phyloP scores from a whole-genome alignment of 2,329 filamentous ascomycete genomes.

The Exophiala calicioides region DNA sequence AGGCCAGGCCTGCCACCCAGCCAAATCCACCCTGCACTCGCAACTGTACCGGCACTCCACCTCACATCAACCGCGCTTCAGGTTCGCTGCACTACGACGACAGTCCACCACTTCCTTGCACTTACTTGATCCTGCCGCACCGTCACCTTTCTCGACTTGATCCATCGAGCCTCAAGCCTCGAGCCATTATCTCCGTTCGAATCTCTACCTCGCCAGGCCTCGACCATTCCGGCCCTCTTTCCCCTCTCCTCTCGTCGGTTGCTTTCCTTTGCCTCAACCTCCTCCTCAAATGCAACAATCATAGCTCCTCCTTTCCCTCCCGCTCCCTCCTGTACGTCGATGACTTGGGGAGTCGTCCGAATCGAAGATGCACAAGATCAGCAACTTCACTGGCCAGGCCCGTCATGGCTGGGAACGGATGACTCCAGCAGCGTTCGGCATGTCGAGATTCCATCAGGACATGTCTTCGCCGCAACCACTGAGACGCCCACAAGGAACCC shows the following conservation, averaged over 20 bases:
- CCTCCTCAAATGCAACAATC: conserved; percentile 28
- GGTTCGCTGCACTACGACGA: not conserved
- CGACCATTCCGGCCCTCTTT: not conserved
- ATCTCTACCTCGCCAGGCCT: not conserved
- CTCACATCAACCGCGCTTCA: conserved; percentile 6
- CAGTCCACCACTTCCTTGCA: not conserved
- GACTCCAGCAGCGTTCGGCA: conserved; percentile 64
- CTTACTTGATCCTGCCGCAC: conserved; percentile 5
- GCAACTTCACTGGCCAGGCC: conserved; percentile 66
- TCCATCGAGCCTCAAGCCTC: not conserved
- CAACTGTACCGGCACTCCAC: not conserved
- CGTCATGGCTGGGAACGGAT: conserved; percentile 69
- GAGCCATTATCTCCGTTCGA: too few relatives aligned
- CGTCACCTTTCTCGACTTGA: not conserved
- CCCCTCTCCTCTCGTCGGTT: not conserved
- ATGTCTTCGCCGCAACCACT: conserved; percentile 53
- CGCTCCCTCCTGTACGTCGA: conserved; percentile 27
- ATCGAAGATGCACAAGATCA: conserved; percentile 65
- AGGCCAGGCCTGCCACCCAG: too few relatives aligned
- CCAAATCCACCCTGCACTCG: too few relatives aligned
- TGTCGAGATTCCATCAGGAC: conserved; percentile 61
- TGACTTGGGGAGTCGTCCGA: conserved; percentile 31
- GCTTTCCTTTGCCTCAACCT: conserved; percentile 1
- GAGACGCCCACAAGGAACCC: conserved; percentile 55
- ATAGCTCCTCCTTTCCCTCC: conserved; percentile 18